Base-by-base conservation (phyloP, 23 red algal genomes). In the Gracilaria domingensis region DNA sequence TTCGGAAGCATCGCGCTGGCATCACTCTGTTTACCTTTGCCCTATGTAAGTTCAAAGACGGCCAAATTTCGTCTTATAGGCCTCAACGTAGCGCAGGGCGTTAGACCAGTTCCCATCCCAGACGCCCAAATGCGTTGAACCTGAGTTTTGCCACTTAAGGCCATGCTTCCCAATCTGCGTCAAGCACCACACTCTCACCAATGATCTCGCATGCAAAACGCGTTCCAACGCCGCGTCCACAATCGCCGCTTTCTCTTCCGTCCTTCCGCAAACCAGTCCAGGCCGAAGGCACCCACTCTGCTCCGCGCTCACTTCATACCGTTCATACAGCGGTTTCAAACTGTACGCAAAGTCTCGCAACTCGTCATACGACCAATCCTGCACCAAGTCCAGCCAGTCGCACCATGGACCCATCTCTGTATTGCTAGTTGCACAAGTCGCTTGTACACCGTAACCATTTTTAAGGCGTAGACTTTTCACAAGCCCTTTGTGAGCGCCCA, bases 161-260 rank as follows among this genome's bases (percentile, higher is more conserved):
- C n/a, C 8, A 5, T 50, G 0, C 38, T 51, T 23, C 23, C 34
- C n/a, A 3, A 77, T 51, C 45, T 18, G 9, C 45, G 34, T 50
- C 40, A 77, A 29, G 20, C 72, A 69, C 72, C 72, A 77, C 38
- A 25, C 72, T 42, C 28, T 77, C 38, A 77, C n/a, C 30, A 77
- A 37, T 4, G 72, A 77, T 77, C 72, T 26, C 1, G 72, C 72
- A 20, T 77, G 72, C 1, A 77, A 28, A 0, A 77, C 45, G 21
- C 72, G 72, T 50, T 77, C 72, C 72, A 77, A 30, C 18, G 23
- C 40, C 26, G 21, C 40, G 72, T 77, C 72, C 32, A 69, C 64
- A 23, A 50, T 28, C 38, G 40, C 8, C 17, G 9, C 26, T 5
- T 49, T 20, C 49, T 45, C 3, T 2, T 23, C 23, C 23, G 2